Evolutionary conservation across 257 asterid genomes (phyloP).

Genomic region (Salvia miltiorrhiza): DNA sequence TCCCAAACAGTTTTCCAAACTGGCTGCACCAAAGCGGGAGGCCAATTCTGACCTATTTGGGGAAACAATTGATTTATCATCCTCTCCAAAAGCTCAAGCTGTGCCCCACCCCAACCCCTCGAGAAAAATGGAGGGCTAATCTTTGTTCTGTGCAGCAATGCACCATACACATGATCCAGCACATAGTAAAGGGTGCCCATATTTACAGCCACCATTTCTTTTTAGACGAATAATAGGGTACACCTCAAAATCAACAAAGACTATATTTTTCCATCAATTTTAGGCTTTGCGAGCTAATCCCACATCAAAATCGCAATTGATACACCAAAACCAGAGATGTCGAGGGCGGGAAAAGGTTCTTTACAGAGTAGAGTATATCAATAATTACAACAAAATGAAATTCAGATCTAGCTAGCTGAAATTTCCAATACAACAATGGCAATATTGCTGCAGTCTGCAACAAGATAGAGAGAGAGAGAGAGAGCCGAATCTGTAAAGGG

Average conservation of each 20-base stretch:
- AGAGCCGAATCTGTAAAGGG: background rate
- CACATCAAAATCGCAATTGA: constrained; percentile 16
- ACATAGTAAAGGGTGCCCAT: constrained; percentile 79
- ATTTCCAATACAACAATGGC: background rate
- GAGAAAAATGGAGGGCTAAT: constrained; percentile 81
- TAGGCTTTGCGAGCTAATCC: constrained; percentile 17
- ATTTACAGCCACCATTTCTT: constrained; percentile 66
- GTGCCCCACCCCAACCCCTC: constrained; percentile 93
- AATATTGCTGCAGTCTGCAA: background rate
- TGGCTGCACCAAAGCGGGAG: constrained; percentile 68
- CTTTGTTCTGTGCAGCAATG: constrained; percentile 85
- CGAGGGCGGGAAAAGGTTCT: background rate
- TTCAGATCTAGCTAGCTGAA: constrained; percentile 20
- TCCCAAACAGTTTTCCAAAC: constrained; percentile 92
- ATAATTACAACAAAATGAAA: background rate
- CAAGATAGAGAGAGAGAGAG: background rate
- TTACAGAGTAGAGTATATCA: background rate
- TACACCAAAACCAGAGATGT: background rate
- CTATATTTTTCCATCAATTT: constrained; percentile 7
- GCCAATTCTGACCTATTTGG: constrained; percentile 64
- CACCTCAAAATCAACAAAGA: background rate
- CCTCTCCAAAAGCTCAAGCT: constrained; percentile 83
- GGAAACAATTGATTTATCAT: constrained; percentile 77
- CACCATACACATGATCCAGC: constrained; percentile 89
- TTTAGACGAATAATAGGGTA: background rate